Conservation (phyloP, 805 yeast species). For the Schwanniomyces occidentalis region DNA sequence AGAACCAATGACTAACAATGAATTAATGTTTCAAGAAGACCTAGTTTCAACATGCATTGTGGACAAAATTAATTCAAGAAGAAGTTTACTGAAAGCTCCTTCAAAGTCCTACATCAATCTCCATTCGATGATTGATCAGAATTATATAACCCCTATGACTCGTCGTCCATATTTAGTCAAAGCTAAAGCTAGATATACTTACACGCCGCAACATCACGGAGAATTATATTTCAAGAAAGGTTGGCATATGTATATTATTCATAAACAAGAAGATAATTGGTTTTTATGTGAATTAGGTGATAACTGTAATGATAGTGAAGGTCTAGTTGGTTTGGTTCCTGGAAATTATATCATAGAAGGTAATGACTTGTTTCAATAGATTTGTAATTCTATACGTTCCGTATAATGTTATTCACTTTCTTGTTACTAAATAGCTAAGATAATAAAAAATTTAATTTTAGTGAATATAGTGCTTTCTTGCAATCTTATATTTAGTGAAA, state of each 20-base stretch:
- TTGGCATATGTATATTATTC: constrained; percentile 43
- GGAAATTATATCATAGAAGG: constrained; percentile 44
- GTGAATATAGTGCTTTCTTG: too few species aligned
- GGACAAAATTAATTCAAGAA: constrained; percentile 9
- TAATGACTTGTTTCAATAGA: constrained; percentile 13
- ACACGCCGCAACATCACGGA: constrained; percentile 42
- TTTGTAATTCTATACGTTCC: too few species aligned
- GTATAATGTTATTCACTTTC: too few species aligned
- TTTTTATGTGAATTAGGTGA: constrained; percentile 42
- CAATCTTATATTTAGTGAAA: too few species aligned
- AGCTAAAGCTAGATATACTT: constrained; percentile 41
- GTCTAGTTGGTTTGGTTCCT: constrained; percentile 43
- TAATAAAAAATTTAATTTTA: too few species aligned
- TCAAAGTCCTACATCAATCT: constrained; percentile 35
- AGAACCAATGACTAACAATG: constrained; percentile 12
- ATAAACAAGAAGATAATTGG: constrained; percentile 47
- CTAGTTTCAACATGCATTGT: constrained; percentile 8
- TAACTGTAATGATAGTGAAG: constrained; percentile 31
- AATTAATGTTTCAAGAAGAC: constrained; percentile 2
- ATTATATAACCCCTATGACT: constrained; percentile 30
- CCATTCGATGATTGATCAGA: constrained; percentile 22
- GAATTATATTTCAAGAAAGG: constrained; percentile 41
- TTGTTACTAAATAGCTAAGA: too few species aligned
- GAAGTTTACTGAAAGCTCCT: constrained; percentile 32
- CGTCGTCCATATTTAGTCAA: constrained; percentile 30